Percentiles rank a stretch among this genome's conserved stretches.
These are phyloP conservation scores for Syzygium aqueum DNA, from an alignment of 345 rosid genomes.

Conservation along the genomic window DNA sequence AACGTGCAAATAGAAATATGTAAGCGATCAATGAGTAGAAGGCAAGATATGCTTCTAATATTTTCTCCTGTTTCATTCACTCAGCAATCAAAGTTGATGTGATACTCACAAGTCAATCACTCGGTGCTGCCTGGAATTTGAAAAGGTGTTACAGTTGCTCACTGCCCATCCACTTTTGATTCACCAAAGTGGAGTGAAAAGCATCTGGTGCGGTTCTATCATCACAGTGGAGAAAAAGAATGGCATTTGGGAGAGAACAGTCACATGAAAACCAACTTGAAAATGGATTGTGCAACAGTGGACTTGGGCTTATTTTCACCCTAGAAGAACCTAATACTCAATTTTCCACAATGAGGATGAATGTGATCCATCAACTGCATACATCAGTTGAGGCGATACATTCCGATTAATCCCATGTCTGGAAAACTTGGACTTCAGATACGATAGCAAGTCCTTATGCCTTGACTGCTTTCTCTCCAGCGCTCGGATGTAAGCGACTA, in stretches of 20 bases:
- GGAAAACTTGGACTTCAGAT: constrained; percentile 26
- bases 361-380: constrained; percentile 50
- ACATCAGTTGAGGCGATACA: constrained; percentile 26
- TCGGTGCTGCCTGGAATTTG: not conserved
- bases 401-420: constrained; percentile 17
- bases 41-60: too few relatives aligned
- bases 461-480: constrained; percentile 55
- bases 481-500: constrained; percentile 50
- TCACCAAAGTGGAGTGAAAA: not conserved
- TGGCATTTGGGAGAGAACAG: not conserved
- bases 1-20: not conserved
- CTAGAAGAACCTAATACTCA: constrained; percentile 25
- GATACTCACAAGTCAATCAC: not conserved
- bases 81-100: not conserved
- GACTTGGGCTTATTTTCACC: not conserved
- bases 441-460: constrained; percentile 30
- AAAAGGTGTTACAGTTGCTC: not conserved
- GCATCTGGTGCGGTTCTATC: not conserved
- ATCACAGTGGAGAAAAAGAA: not conserved
- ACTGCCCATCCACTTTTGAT: not conserved
- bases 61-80: not conserved
- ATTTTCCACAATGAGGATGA: constrained; percentile 65
- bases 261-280: not conserved
- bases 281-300: not conserved
- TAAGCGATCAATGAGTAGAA: too few relatives aligned